Evolutionary conservation across 2,329 filamentous ascomycete species (phyloP), one percentile per base, ranked within the genome.

Genomic region (Trematosphaeria pertusa): DNA sequence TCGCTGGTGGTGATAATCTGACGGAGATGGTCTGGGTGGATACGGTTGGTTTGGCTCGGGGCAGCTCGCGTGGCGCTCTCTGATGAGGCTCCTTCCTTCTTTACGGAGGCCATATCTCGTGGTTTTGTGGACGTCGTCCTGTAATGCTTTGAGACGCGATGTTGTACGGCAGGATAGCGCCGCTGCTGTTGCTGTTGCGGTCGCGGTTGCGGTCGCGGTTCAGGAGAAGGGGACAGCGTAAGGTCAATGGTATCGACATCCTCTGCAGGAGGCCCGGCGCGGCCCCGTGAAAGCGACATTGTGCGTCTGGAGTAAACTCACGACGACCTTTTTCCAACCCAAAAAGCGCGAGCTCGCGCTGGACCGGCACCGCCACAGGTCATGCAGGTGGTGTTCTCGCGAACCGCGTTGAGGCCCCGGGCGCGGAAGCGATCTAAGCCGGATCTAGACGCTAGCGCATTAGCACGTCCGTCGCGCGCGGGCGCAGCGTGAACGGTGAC

Each of bases 1-100:
- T 56, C 48, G 36, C 50, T 59, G 7, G 59, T 64, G 9, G 59
- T 34, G 40, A 71, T 61, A 26, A 71, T 65, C 6, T 49, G 48
- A n/a, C 46, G 48, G 12, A 70, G 46, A 49, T 69, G 60, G n/a
- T 52, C 48, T 6, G 60, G 64, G 40, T 61, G 24, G 45, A 67
- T 48, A 19, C 43, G 24, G n/a, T n/a, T n/a, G n/a, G n/a, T n/a
- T n/a, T n/a, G n/a, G n/a, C n/a, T n/a, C 24, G 24, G 24, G 7
- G 24, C 24, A 28, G 12, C 24, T 8, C 8, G 7, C 8, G 42
- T 32, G 46, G 52, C n/a, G 41, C 38, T n/a, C n/a, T n/a, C 32
- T 50, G 52, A 20, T 42, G 54, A 26, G 33, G 24, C 24, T 28
- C 8, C 24, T 28, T 7, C 8, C 12, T 7, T 7, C 12, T 12